A percentile compares a stretch with the other conserved stretches of the same genome.
Evolutionary conservation across 176 grass and related monocot species (phyloP).

Genomic region (Coix lacrymajobi): DNA sequence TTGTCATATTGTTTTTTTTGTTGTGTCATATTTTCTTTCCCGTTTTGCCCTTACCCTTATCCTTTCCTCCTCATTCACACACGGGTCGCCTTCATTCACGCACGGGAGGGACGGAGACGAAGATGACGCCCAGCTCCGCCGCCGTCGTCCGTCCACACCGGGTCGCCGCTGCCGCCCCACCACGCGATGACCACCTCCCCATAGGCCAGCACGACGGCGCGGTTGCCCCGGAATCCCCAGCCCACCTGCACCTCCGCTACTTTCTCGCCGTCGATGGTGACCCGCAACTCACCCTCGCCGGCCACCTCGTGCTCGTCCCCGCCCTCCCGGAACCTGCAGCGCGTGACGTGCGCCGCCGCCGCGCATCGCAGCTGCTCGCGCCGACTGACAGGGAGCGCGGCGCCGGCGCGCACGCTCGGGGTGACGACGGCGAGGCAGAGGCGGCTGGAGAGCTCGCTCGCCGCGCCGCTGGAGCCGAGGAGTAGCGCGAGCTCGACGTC

Average conservation of each 20-base stretch:
- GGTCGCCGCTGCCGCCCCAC: too few species aligned
- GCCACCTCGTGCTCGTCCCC: conserved; percentile 64
- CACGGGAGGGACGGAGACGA: too few species aligned
- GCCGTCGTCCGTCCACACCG: too few species aligned
- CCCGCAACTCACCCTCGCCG: conserved; percentile 43
- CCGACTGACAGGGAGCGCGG: conserved; percentile 40
- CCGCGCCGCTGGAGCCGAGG: conserved; percentile 31
- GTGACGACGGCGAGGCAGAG: conserved; percentile 26
- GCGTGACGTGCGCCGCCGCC: conserved; percentile 40
- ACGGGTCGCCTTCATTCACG: too few species aligned
- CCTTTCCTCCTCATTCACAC: too few species aligned
- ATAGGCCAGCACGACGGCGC: conserved; percentile 50
- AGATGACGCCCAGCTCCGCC: too few species aligned
- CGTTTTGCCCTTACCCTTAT: too few species aligned
- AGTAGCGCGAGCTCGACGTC: conserved; percentile 54
- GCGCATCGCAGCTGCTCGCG: conserved; percentile 47
- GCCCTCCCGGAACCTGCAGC: conserved; percentile 54
- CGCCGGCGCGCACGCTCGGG: not conserved
- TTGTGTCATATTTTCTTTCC: too few species aligned
- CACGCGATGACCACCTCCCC: conserved; percentile 53
- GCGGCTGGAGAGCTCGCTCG: conserved; percentile 40
- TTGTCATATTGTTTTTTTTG: too few species aligned
- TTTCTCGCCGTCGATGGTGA: conserved; percentile 69
- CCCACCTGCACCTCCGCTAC: conserved; percentile 51
- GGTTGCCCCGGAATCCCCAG: conserved; percentile 78